Percentiles rank a stretch among this genome's conserved stretches.
phyloP scores from a whole-genome alignment of 306 rosid species.

The Lablab purpureus region DNA sequence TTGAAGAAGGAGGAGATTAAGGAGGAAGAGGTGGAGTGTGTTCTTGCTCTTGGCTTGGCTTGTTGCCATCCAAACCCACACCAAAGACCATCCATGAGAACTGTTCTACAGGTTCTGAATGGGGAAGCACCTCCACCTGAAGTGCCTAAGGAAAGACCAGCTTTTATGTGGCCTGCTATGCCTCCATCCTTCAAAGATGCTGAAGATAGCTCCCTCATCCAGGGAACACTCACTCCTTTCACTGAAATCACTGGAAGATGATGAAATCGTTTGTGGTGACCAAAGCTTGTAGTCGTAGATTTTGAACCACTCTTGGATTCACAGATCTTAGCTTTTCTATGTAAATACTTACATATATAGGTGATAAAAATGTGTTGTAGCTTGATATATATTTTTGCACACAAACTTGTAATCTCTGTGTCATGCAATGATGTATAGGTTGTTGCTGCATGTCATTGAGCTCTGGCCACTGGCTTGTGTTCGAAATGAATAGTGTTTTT shows the following conservation, averaged over 20 bases:
- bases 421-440: background rate
- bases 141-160: slow-evolving; percentile 64
- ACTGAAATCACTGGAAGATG: slow-evolving; percentile 61
- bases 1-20: slow-evolving; percentile 28
- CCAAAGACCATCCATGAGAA: slow-evolving; percentile 72
- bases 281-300: background rate
- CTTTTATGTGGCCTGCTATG: slow-evolving; percentile 77
- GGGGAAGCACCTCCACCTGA: slow-evolving; percentile 64
- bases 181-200: slow-evolving; percentile 58
- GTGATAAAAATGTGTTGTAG: background rate
- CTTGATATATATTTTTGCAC: background rate
- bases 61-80: slow-evolving; percentile 88
- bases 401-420: background rate
- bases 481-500: background rate
- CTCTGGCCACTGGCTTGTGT: background rate
- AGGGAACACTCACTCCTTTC: slow-evolving; percentile 44
- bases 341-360: background rate
- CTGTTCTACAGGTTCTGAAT: slow-evolving; percentile 63
- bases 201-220: slow-evolving; percentile 28
- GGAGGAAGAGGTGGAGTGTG: slow-evolving; percentile 38
- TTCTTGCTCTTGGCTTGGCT: slow-evolving; percentile 69
- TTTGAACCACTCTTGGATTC: background rate
- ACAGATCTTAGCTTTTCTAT: background rate
- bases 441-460: background rate
- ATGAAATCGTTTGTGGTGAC: slow-evolving; percentile 9